Percentiles rank a stretch among this genome's conserved stretches.
phyloP scores from a whole-genome alignment of 345 rosid species.

The Sapria himalayana region DNA sequence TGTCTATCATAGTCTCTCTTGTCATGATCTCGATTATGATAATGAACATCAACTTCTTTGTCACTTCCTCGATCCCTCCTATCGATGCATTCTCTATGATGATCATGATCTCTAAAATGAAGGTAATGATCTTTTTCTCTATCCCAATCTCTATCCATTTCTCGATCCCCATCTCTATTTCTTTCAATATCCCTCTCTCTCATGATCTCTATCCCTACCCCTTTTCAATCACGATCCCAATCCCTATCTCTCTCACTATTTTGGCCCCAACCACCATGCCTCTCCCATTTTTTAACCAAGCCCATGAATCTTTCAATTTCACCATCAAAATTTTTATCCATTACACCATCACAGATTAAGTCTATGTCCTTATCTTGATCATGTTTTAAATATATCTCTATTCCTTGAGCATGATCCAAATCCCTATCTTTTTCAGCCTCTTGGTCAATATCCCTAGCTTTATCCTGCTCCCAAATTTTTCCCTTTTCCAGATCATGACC shows the following conservation, averaged over 20 bases:
- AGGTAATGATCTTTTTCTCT: slow-evolving; percentile 34
- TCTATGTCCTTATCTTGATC: too few relatives aligned
- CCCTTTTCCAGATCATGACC: too few relatives aligned
- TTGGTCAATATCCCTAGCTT: too few relatives aligned
- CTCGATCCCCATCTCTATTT: slow-evolving; percentile 11
- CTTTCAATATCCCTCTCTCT: slow-evolving; percentile 15
- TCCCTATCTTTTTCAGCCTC: too few relatives aligned
- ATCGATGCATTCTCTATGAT: slow-evolving; percentile 43
- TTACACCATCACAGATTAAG: too few relatives aligned
- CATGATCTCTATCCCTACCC: slow-evolving; percentile 13
- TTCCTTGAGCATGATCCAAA: too few relatives aligned
- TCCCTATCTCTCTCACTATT: slow-evolving; percentile 17
- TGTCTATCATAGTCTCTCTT: slow-evolving; percentile 59
- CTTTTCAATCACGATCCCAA: slow-evolving; percentile 14
- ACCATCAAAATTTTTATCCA: too few relatives aligned
- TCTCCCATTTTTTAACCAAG: too few relatives aligned
- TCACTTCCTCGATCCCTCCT: slow-evolving; percentile 72
- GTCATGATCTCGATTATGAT: slow-evolving; percentile 39
- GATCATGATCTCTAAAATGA: slow-evolving; percentile 44
- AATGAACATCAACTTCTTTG: slow-evolving; percentile 43
- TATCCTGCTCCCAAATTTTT: too few relatives aligned
- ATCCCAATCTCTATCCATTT: slow-evolving; percentile 4
- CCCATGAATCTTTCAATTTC: too few relatives aligned
- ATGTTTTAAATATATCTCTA: too few relatives aligned
- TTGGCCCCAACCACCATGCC: slow-evolving; percentile 41